Evolutionary conservation across 768 basidiomycete species (phyloP), one percentile per base, ranked within the genome.

Genomic region (Tephrocybe rancida): DNA sequence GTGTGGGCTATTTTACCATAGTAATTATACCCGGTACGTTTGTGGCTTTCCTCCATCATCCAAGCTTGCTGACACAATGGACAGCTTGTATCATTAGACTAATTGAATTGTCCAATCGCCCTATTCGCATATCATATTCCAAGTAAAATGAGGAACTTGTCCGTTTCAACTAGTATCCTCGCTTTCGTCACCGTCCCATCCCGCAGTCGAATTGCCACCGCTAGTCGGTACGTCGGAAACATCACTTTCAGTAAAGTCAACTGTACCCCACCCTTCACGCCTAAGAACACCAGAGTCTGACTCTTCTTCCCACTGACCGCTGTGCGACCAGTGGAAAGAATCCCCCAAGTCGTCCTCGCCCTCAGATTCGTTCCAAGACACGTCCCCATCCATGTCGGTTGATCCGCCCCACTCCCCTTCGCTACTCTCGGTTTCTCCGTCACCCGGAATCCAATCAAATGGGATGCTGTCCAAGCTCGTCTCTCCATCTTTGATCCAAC

Each of bases 121-220:
- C 14, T 26, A 44, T 52, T 41, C 34, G 29, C 16, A 43, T 34
- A 16, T 16, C 29, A 7, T 5, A 5, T 37, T 18, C 29, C 29
- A n/a, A 38, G 24, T 50, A 29, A 7, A n/a, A 29, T 49, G 50
- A 48, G 18, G 16, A 22, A 32, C 25, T 48, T 18, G 34, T 41
- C 18, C 14, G 19, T 24, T 39, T 59, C 58, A 71, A 60, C 67
- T 72, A 26, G 66, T 73, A 46, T 72, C 63, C 35, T 71, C 73
- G 49, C 75, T 78, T 50, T 74, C 71, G 52, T 79, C 76, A 11
- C 74, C 76, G 48, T 78, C 77, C 78, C 77, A 78, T 16, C 76
- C 73, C 5, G 71, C 67, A 18, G 71, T 71, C 24, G 75, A 72
- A 50, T 64, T 68, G 14, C 59, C 63, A 24, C 67, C 65, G 50